Conservation (phyloP, 2,329 filamentous ascomycete species). For the Ascomycota sp. region DNA sequence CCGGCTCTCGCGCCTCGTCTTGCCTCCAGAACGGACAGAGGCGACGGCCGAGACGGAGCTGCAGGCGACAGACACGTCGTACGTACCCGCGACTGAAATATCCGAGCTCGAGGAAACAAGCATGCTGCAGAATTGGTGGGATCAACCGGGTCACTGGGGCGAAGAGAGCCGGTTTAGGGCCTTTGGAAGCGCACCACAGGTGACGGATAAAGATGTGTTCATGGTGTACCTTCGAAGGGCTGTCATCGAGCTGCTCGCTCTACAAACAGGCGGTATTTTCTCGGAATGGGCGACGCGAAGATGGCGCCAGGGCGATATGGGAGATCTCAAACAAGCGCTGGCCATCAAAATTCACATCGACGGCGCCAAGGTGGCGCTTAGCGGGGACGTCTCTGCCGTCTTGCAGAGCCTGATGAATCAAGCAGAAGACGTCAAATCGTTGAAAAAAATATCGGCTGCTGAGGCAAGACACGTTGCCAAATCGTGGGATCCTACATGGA, state of each 20-base stretch:
- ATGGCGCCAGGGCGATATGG: slow-evolving; percentile 12
- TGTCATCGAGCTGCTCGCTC: slow-evolving; percentile 26
- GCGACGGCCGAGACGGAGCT: slow-evolving; percentile 12
- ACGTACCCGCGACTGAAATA: slow-evolving; percentile 23
- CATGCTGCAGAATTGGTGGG: slow-evolving; percentile 29
- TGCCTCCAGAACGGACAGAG: slow-evolving; percentile 14
- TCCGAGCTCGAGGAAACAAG: slow-evolving; percentile 25
- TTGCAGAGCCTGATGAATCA: slow-evolving; percentile 12
- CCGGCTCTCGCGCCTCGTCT: slow-evolving; percentile 9
- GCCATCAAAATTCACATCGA: slow-evolving; percentile 16
- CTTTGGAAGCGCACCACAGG: slow-evolving; percentile 19
- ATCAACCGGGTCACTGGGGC: slow-evolving; percentile 28
- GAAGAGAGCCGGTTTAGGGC: slow-evolving; percentile 19
- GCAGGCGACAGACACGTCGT: slow-evolving; percentile 13
- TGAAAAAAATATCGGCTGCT: slow-evolving; percentile 10
- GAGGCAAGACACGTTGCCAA: slow-evolving; percentile 21
- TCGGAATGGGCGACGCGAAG: slow-evolving; percentile 12
- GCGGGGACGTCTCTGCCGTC: slow-evolving; percentile 15
- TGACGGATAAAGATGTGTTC: slow-evolving; percentile 21
- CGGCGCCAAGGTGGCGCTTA: slow-evolving; percentile 18
- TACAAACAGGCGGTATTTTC: slow-evolving; percentile 13
- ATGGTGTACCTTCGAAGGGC: slow-evolving; percentile 27
- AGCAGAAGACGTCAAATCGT: slow-evolving; percentile 6
- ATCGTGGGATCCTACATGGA: slow-evolving; percentile 33
- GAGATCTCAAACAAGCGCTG: slow-evolving; percentile 14